phyloP scores from a whole-genome alignment of 176 grass and related monocot species.

The Oryza coarctata region DNA sequence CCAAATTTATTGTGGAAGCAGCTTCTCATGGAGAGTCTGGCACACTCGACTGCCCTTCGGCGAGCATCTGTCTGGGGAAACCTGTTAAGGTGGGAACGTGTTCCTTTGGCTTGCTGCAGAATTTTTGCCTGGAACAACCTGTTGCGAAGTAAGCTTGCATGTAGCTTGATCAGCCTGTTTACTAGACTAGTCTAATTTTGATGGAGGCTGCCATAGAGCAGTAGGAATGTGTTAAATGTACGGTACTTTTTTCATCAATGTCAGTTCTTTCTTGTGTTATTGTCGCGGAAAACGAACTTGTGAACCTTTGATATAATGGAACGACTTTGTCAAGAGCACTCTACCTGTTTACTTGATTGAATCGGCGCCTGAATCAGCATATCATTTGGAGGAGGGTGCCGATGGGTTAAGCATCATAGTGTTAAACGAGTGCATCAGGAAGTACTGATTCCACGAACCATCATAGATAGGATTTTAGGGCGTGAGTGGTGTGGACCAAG shows the following conservation, averaged over 20 bases:
- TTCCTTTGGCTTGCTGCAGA: constrained; percentile 71
- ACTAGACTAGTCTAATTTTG: not conserved
- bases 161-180: not conserved
- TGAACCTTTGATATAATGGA: not conserved
- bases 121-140: constrained; percentile 21
- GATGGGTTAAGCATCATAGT: too few relatives aligned
- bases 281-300: not conserved
- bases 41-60: constrained; percentile 59
- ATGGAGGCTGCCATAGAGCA: not conserved
- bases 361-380: too few relatives aligned
- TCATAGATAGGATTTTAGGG: too few relatives aligned
- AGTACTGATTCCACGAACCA: too few relatives aligned
- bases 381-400: too few relatives aligned
- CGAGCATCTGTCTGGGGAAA: constrained; percentile 77
- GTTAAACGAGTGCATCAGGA: too few relatives aligned
- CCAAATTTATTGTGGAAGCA: constrained; percentile 75
- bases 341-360: too few relatives aligned
- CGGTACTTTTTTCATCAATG: not conserved
- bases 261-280: not conserved
- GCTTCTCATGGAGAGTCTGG: constrained; percentile 74
- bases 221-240: not conserved
- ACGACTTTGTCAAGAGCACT: too few relatives aligned
- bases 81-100: constrained; percentile 82
- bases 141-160: constrained; percentile 4
- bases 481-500: too few relatives aligned